Conservation (phyloP, 495 filamentous ascomycete genomes). For the Aspergillus asperescens region DNA sequence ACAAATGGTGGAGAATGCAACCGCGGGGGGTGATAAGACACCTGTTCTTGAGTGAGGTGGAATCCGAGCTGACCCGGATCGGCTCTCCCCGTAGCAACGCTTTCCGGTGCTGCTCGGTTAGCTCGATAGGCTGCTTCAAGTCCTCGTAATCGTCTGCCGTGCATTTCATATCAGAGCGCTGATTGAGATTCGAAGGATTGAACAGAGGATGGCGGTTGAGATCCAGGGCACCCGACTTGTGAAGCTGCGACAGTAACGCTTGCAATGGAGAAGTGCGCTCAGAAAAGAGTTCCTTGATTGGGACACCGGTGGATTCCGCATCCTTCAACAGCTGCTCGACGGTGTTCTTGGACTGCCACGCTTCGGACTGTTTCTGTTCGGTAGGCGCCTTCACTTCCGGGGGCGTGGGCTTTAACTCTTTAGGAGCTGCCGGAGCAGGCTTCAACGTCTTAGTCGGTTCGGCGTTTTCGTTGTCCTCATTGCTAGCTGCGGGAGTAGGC, state of each 20-base stretch:
- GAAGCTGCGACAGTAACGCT: constrained; percentile 45
- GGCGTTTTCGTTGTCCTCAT: constrained; percentile 24
- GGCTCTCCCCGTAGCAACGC: constrained; percentile 38
- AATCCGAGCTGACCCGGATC: constrained; percentile 30
- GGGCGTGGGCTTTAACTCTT: constrained; percentile 25
- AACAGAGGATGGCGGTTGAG: constrained; percentile 50
- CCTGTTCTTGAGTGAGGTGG: constrained; percentile 38
- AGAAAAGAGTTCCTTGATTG: constrained; percentile 37
- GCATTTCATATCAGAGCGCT: constrained; percentile 49
- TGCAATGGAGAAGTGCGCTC: constrained; percentile 41
- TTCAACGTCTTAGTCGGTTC: constrained; percentile 33
- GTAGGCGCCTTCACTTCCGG: constrained; percentile 30
- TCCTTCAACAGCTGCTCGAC: constrained; percentile 39
- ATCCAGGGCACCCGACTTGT: constrained; percentile 43
- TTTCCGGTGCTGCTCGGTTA: constrained; percentile 41
- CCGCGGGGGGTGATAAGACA: constrained; percentile 73
- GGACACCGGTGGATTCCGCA: constrained; percentile 29
- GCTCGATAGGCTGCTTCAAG: constrained; percentile 33
- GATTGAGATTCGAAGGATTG: constrained; percentile 47
- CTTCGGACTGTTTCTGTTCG: constrained; percentile 28
- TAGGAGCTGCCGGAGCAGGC: constrained; percentile 30
- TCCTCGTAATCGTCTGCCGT: constrained; percentile 40
- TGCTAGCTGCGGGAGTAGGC: constrained; percentile 24
- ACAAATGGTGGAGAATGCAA: constrained; percentile 70
- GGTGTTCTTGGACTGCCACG: constrained; percentile 43